A percentile compares a stretch with the other conserved stretches of the same genome.
Evolutionary conservation across 306 rosid species (phyloP).

Genomic region (Quercus glauca): DNA sequence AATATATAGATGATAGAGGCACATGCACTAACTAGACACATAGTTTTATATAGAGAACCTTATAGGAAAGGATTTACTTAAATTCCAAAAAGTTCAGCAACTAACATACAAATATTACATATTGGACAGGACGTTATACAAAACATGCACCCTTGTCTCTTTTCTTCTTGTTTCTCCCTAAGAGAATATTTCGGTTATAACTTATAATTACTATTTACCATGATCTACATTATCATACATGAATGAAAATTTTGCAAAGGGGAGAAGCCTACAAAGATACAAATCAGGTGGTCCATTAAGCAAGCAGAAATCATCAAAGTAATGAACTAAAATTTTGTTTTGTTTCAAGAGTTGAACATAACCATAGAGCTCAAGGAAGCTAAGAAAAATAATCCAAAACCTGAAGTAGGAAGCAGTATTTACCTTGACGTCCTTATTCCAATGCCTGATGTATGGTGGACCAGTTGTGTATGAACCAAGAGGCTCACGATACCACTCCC

Average conservation of each 20-base stretch:
- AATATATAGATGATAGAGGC: constrained; percentile 1
- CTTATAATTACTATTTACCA: no score
- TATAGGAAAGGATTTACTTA: background rate
- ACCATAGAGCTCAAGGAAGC: background rate
- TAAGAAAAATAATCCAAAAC: background rate
- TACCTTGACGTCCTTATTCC: constrained; percentile 68
- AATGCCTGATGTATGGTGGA: constrained; percentile 68
- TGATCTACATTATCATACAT: no score
- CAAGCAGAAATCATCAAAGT: background rate
- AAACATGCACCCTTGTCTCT: background rate
- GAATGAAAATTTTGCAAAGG: background rate
- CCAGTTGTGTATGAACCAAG: constrained; percentile 75
- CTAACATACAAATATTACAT: background rate
- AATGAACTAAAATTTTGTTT: background rate
- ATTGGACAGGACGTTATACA: background rate
- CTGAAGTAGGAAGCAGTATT: constrained; percentile 4
- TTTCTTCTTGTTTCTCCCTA: no score
- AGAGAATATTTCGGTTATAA: no score
- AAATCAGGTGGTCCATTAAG: background rate
- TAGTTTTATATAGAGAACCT: background rate
- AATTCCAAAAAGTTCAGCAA: background rate
- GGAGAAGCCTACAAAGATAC: background rate
- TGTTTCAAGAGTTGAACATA: background rate
- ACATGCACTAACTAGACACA: constrained; percentile 1
- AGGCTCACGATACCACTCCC: constrained; percentile 81